These are phyloP conservation scores for Cryptomeria japonica DNA, from an alignment of 75 land plant genomes.

Conservation along the genomic window DNA sequence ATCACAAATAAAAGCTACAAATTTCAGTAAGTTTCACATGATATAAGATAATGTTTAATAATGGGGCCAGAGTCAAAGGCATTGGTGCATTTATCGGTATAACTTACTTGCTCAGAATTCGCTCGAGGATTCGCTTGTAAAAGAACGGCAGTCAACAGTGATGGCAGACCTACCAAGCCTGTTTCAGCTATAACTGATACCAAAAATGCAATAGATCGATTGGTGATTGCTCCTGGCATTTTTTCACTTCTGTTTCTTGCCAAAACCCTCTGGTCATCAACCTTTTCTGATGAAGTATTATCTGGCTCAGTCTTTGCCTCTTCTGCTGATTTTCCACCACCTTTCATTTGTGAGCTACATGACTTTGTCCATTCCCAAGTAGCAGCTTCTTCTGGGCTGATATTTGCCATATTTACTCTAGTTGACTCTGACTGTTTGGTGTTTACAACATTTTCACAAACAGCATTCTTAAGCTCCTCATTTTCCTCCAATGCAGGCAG, in stretches of 20 bases:
- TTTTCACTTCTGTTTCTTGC: slow-evolving; percentile 14
- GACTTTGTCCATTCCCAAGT: not conserved
- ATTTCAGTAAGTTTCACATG: not conserved
- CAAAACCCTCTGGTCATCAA: slow-evolving; percentile 5
- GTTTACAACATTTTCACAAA: not conserved
- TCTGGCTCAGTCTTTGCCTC: not conserved
- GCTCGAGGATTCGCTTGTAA: slow-evolving; percentile 79
- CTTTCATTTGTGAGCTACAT: slow-evolving; percentile 1
- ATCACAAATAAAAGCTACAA: not conserved
- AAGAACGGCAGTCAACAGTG: slow-evolving; percentile 82
- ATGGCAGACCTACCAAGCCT: slow-evolving; percentile 85
- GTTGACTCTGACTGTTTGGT: not conserved
- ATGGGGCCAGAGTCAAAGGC: not conserved
- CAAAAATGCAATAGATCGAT: slow-evolving; percentile 49
- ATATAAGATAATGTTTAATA: not conserved
- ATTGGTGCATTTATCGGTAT: not conserved
- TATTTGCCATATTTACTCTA: not conserved
- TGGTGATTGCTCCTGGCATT: slow-evolving; percentile 19
- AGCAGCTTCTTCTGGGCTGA: not conserved
- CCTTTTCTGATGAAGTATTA: not conserved
- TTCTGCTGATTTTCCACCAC: not conserved
- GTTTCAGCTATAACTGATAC: slow-evolving; percentile 79
- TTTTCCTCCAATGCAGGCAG: no score
- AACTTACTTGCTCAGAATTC: slow-evolving; percentile 80
- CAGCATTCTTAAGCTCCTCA: not conserved